These are phyloP conservation scores for Corchorus capsularis DNA, from an alignment of 345 rosid genomes.

Conservation along the genomic window DNA sequence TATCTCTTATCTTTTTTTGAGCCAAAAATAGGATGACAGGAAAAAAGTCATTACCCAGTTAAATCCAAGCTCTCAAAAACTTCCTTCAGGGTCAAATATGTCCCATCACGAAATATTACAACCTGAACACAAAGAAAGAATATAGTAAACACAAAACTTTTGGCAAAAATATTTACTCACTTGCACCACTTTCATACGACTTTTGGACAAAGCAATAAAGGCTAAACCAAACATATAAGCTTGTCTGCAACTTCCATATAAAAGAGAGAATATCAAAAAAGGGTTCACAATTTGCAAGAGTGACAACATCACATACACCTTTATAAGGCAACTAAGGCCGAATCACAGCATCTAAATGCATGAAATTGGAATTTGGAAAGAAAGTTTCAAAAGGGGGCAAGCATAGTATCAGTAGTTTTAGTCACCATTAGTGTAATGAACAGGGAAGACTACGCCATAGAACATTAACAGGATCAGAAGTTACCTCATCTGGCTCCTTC, in stretches of 20 bases:
- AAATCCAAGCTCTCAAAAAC: slow-evolving; percentile 96
- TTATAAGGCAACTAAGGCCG: background rate
- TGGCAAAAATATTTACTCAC: background rate
- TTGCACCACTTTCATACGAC: background rate
- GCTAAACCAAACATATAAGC: background rate
- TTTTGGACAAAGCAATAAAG: background rate
- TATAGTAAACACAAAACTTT: background rate
- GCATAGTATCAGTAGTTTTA: background rate
- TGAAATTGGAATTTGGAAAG: slow-evolving; percentile 1
- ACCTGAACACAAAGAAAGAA: slow-evolving; percentile 56
- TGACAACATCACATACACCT: background rate
- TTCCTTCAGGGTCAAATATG: slow-evolving; percentile 92
- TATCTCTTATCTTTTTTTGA: background rate
- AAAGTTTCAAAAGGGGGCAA: background rate
- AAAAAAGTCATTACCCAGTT: slow-evolving; percentile 61
- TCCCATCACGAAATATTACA: slow-evolving; percentile 98
- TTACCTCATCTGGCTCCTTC: slow-evolving; percentile 99
- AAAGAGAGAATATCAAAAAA: background rate
- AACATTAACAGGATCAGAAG: background rate
- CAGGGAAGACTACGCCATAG: background rate
- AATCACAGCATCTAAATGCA: background rate
- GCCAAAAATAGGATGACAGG: background rate
- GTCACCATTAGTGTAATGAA: background rate
- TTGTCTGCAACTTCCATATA: background rate
- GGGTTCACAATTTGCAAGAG: background rate